phyloP scores from a whole-genome alignment of 306 rosid species.

The Gastrolobium villosum region DNA sequence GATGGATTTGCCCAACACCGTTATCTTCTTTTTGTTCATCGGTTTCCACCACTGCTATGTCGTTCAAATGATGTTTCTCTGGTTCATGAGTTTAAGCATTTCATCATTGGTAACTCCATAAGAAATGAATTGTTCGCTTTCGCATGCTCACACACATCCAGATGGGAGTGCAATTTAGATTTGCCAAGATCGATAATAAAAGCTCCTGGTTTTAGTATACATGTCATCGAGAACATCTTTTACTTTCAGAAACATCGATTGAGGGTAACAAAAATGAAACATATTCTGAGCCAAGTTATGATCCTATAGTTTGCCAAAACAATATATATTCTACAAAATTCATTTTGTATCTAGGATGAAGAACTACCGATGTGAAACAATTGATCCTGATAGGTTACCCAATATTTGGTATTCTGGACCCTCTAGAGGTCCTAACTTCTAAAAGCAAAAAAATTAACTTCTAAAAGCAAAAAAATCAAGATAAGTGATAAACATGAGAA shows the following conservation, averaged over 20 bases:
- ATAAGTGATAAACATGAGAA: too few species aligned
- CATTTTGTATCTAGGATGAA: neutral
- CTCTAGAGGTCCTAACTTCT: too few species aligned
- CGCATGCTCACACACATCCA: neutral
- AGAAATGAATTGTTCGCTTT: neutral
- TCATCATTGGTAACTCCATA: neutral
- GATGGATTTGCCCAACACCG: constrained; percentile 9
- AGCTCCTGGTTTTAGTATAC: neutral
- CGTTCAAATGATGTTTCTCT: constrained; percentile 22
- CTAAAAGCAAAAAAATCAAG: too few species aligned
- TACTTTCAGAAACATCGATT: neutral
- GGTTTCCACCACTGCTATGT: neutral
- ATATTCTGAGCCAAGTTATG: neutral
- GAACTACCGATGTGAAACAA: neutral
- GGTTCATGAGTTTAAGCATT: neutral
- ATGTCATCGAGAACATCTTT: neutral
- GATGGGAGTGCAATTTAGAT: neutral
- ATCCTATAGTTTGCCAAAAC: neutral
- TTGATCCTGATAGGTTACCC: too few species aligned
- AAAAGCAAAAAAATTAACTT: too few species aligned
- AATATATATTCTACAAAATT: neutral
- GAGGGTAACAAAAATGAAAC: too few species aligned
- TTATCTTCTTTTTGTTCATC: constrained; percentile 6
- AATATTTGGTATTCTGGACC: too few species aligned
- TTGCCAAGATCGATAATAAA: neutral